Conservation (phyloP, 2,329 filamentous ascomycete species). For the Monascus ruber region DNA sequence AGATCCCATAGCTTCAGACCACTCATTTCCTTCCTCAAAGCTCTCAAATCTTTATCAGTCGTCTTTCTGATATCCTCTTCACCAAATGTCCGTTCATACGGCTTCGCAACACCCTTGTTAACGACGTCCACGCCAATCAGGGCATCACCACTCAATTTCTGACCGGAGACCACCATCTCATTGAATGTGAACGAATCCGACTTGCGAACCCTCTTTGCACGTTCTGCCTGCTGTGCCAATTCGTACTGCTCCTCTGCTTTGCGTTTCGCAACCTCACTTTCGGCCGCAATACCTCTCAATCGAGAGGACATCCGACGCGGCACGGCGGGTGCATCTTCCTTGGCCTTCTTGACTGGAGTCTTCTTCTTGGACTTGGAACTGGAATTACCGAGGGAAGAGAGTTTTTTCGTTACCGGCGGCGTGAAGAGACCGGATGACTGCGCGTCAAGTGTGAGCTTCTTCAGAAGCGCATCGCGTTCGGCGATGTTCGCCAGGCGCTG, state of each 20-base stretch:
- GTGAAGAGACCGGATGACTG: conserved; percentile 58
- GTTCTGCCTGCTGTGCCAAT: conserved; percentile 45
- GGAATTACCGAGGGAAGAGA: conserved; percentile 28
- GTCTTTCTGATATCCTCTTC: conserved; percentile 75
- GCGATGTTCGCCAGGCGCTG: conserved; percentile 77
- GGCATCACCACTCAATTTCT: conserved; percentile 56
- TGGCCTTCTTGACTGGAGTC: conserved; percentile 44
- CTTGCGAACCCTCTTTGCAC: conserved; percentile 53
- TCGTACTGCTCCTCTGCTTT: conserved; percentile 56
- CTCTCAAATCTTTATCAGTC: conserved; percentile 61
- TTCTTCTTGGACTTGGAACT: conserved; percentile 37
- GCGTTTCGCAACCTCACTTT: conserved; percentile 56
- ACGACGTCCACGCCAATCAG: conserved; percentile 53
- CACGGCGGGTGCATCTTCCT: conserved; percentile 42
- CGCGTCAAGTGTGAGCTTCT: conserved; percentile 58
- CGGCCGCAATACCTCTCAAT: conserved; percentile 51
- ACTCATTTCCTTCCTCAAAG: conserved; percentile 65
- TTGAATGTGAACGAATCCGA: conserved; percentile 58
- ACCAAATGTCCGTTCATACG: conserved; percentile 73
- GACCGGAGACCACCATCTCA: conserved; percentile 69
- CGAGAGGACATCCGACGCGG: conserved; percentile 53
- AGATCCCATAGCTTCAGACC: conserved; percentile 68
- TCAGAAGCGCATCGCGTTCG: conserved; percentile 70
- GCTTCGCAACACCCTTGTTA: conserved; percentile 56
- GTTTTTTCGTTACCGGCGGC: conserved; percentile 39